Evolutionary conservation across 2,329 filamentous ascomycete species (phyloP), one percentile per base, ranked within the genome.

Genomic region (Stachybotrys chlorohalonatus): DNA sequence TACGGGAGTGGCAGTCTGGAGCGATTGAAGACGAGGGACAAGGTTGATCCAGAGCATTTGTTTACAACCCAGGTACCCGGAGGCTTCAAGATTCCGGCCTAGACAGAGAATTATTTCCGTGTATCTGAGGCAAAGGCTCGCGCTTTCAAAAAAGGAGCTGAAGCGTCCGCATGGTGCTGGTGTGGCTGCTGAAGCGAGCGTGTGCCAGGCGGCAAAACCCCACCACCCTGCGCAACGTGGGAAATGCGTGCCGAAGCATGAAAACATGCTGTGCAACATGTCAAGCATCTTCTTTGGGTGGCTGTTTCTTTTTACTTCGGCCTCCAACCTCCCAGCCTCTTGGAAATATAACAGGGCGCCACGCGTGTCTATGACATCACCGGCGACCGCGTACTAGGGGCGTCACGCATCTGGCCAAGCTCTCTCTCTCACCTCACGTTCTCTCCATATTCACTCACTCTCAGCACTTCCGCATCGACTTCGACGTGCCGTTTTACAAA

Each of bases 331-430:
- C 36, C 36, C 13, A 13, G 36, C 24, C 24, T 24, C 24, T 24
- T 4, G 24, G 4, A 2, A 4, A 24, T 24, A 24, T 4, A 13
- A 42, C 36, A 42, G 36, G 9, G 49, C 49, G 49, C 49, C 49
- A 51, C 49, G 32, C 24, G 11, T 31, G n/a, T 51, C 49, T 31
- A 51, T 51, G 49, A 51, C 49, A 51, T 51, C 52, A 55, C 53
- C 16, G 47, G 7, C 47, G 24, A 15, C 31, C 17, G 7, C 15
- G 32, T 31, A 36, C 17, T 15, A 46, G 39, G 7, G 7, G 11
- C 45, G 9, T 42, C 36, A 17, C 30, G 11, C 31, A 16, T 49
- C 36, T 5, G 36, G 36, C 13, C 17, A 49, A 30, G n/a, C 47
- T 16, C n/a, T 13, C 16, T 49, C 47, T 17, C 16, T 30, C 47